Evolutionary conservation across 1,284 basidiomycete species (phyloP).

Genomic region (Ganoderma sp.): DNA sequence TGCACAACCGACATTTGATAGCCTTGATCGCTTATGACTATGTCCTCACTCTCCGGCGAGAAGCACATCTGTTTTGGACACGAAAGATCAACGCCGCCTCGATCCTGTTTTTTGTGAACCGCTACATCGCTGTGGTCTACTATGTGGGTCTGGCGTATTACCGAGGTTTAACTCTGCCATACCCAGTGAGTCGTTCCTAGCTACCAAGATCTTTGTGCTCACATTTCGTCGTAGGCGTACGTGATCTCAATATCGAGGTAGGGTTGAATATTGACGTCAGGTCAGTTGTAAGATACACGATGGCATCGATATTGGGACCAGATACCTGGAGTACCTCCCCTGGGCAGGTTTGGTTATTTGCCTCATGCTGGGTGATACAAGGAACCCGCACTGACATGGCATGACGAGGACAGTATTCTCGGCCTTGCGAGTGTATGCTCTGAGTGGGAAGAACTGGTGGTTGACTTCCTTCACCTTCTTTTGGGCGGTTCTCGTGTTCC

Average conservation of each 20-base stretch:
- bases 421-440: neutral
- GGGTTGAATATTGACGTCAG: neutral
- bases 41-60: conserved; percentile 13
- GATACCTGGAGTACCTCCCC: neutral
- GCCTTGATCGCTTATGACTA: conserved; percentile 17
- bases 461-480: neutral
- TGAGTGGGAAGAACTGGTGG: neutral
- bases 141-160: neutral
- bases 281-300: neutral
- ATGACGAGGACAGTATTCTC: neutral
- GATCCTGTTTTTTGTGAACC: conserved; percentile 13
- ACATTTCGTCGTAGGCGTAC: neutral
- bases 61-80: conserved; percentile 19
- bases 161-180: neutral
- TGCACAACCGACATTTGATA: neutral
- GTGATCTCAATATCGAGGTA: neutral
- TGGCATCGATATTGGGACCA: neutral
- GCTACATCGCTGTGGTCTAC: conserved; percentile 5
- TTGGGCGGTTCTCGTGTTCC: neutral
- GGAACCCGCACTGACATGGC: neutral
- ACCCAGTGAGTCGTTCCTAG: neutral
- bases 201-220: neutral
- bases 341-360: neutral
- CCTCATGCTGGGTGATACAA: too few species aligned
- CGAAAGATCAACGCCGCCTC: neutral